phyloP scores from a whole-genome alignment of 768 basidiomycete genomes.

The Psilocybe cyanescens region DNA sequence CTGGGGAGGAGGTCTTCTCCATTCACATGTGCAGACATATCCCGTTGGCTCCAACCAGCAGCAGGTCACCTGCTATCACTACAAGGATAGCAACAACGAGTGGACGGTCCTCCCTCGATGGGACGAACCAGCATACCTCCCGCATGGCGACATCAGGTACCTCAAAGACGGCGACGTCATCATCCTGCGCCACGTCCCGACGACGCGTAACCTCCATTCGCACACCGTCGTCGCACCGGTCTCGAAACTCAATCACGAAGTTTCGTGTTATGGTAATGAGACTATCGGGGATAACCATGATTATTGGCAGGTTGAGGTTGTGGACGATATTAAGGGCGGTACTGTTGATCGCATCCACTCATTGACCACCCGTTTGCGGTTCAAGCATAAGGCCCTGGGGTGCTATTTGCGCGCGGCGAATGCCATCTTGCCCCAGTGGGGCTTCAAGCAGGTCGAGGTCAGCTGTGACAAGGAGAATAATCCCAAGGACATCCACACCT shows the following conservation, averaged over 20 bases:
- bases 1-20: slow-evolving; percentile 94
- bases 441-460: slow-evolving; percentile 98
- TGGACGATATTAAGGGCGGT: slow-evolving; percentile 82
- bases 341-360: slow-evolving; percentile 77
- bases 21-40: slow-evolving; percentile 96
- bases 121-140: slow-evolving; percentile 72
- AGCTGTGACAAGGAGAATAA: slow-evolving; percentile 90
- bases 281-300: slow-evolving; percentile 90
- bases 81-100: slow-evolving; percentile 98
- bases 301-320: slow-evolving; percentile 91
- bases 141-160: slow-evolving; percentile 69
- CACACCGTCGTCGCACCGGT: slow-evolving; percentile 88
- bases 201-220: slow-evolving; percentile 91
- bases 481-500: slow-evolving; percentile 79
- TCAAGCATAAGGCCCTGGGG: slow-evolving; percentile 75
- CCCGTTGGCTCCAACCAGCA: slow-evolving; percentile 93
- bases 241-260: slow-evolving; percentile 87
- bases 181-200: slow-evolving; percentile 81
- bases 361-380: slow-evolving; percentile 86
- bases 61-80: slow-evolving; percentile 99
- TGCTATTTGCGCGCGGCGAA: slow-evolving; percentile 94
- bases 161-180: slow-evolving; percentile 78
- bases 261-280: slow-evolving; percentile 91
- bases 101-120: slow-evolving; percentile 84
- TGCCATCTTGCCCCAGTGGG: slow-evolving; percentile 93